A percentile compares a stretch with the other conserved stretches of the same genome.
Evolutionary conservation across 805 yeast genomes (phyloP).

Genomic region (Babjeviella inositovora): DNA sequence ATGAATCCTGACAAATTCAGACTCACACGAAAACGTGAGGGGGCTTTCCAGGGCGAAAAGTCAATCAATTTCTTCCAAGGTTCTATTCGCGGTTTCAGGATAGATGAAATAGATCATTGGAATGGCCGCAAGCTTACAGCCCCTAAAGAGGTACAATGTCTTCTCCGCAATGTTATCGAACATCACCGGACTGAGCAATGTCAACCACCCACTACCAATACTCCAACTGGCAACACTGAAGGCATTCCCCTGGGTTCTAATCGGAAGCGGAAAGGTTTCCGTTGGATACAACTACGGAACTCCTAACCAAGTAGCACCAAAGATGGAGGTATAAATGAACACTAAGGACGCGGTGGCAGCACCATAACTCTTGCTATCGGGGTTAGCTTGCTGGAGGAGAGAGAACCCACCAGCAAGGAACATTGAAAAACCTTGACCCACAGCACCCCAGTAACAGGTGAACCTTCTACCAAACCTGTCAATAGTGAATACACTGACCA

Average conservation of each 20-base stretch:
- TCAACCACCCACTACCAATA: conserved; percentile 16
- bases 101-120: conserved; percentile 53
- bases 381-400: conserved; percentile 8
- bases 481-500: conserved; percentile 11
- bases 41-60: no score
- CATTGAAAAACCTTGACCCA: conserved; percentile 22
- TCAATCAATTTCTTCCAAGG: conserved; percentile 64
- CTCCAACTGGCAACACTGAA: conserved; percentile 11
- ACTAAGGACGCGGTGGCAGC: conserved; percentile 17
- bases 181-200: conserved; percentile 13
- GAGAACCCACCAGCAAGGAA: conserved; percentile 20
- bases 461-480: conserved; percentile 27
- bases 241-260: conserved; percentile 11
- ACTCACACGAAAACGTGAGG: no score
- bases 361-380: conserved; percentile 10
- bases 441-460: conserved; percentile 21
- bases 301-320: conserved; percentile 10
- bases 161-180: conserved; percentile 10
- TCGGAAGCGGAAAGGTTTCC: conserved; percentile 8
- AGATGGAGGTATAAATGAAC: conserved; percentile 16
- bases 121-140: conserved; percentile 10
- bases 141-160: conserved; percentile 13
- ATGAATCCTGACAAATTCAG: no score
- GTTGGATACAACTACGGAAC: conserved; percentile 1
- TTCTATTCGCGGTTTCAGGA: conserved; percentile 68